Evolutionary conservation across 2,329 filamentous ascomycete genomes (phyloP), one percentile per base, ranked within the genome.

Genomic region (Grosmannia serpens): DNA sequence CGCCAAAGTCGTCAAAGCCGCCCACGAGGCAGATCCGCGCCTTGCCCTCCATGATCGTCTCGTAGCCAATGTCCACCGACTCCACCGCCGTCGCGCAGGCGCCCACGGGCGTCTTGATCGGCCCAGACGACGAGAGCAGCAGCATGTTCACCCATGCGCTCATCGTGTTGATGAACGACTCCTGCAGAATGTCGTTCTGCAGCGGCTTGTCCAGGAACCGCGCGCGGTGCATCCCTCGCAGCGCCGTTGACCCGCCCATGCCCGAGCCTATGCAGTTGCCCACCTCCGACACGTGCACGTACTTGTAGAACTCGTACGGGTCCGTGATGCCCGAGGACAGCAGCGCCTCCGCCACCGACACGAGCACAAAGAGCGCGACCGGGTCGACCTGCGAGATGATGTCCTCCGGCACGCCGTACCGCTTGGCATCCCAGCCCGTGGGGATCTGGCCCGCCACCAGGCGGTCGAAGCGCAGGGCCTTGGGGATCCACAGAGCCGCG

Each of bases 131-230:
- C 5, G 94, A 99, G 63, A 99, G 79, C 63, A 99, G 79, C 75
- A 99, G 79, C 94, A 99, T 99, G 80, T 99, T 99, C 59, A 99
- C 91, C 94, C 94, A 99, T 20, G 94, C 94, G 66, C 89, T 87
- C 92, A 99, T 99, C 58, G 94, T 99, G 81, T 99, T 99, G 82
- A 99, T 97, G 80, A 99, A 99, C 15, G 94, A 97, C 75, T 99
- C 94, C 71, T 99, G 95, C 17, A 99, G 82, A 70, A 99, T 96
- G 70, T 99, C 94, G 76, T 97, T 99, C 75, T 99, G 95, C 55
- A 99, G 83, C 58, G 92, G 94, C 77, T 91, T 94, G 77, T 99
- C 94, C 62, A 97, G 81, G 84, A 87, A 97, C 61, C 94, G 88
- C 73, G 96, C 92, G 74, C 92, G 94, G 81, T 97, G 96, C 92